Conservation (phyloP, 176 grass and related monocot genomes). For the Areca catechu region DNA sequence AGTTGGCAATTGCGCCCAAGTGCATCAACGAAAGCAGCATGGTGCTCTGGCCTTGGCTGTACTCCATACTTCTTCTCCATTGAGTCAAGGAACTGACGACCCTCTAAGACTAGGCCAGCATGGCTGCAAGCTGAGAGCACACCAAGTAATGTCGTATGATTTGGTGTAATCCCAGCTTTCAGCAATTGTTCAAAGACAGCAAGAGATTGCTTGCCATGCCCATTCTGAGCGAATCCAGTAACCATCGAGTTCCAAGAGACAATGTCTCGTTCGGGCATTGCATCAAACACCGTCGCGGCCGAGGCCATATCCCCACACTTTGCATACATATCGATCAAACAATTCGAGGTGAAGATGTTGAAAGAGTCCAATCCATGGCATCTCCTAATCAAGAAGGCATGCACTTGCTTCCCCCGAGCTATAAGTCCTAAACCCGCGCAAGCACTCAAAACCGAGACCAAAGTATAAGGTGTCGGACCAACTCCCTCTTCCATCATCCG, state of each 20-base stretch:
- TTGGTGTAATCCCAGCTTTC: slow-evolving; percentile 35
- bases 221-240: slow-evolving; percentile 62
- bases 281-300: slow-evolving; percentile 23
- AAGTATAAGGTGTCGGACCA: slow-evolving; percentile 25
- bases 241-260: slow-evolving; percentile 74
- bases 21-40: slow-evolving; percentile 46
- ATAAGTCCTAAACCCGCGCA: slow-evolving; percentile 43
- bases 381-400: slow-evolving; percentile 34
- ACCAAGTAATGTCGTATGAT: slow-evolving; percentile 60
- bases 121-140: slow-evolving; percentile 63
- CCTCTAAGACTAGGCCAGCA: slow-evolving; percentile 47
- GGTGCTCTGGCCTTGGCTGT: slow-evolving; percentile 54
- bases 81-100: slow-evolving; percentile 33
- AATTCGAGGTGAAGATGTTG: slow-evolving; percentile 57
- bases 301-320: slow-evolving; percentile 45
- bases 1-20: slow-evolving; percentile 46
- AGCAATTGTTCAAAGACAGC: slow-evolving; percentile 48
- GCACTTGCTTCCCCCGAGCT: slow-evolving; percentile 43
- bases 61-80: slow-evolving; percentile 39
- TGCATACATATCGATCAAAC: slow-evolving; percentile 60
- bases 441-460: slow-evolving; percentile 43
- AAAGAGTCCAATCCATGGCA: slow-evolving; percentile 39
- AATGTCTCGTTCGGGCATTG: slow-evolving; percentile 36
- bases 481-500: slow-evolving; percentile 36
- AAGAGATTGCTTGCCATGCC: slow-evolving; percentile 44